Percentiles rank a stretch among this genome's conserved stretches.
Conservation (phyloP, 2,329 filamentous ascomycete species). For the Fonsecaea pugnacius region DNA sequence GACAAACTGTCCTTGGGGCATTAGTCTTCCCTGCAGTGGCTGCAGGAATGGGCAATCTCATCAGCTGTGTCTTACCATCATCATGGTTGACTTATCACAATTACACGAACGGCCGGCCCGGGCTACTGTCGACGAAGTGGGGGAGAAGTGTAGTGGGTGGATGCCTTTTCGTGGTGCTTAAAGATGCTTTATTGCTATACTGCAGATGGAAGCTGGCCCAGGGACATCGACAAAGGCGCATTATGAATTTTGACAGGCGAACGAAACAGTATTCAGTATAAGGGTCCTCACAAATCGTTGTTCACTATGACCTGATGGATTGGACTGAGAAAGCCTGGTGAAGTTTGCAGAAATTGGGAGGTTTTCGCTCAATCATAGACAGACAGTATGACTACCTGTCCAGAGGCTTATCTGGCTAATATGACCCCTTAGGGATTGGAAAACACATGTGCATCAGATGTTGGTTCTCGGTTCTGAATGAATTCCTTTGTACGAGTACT, state of each 20-base stretch:
- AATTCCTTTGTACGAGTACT: too few species aligned
- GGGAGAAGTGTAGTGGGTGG: constrained; percentile 87
- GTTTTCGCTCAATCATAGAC: constrained; percentile 21
- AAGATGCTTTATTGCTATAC: constrained; percentile 68
- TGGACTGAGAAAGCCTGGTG: background rate
- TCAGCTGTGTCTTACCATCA: constrained; percentile 70
- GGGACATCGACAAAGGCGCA: constrained; percentile 51
- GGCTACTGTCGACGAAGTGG: constrained; percentile 82
- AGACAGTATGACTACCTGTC: constrained; percentile 6
- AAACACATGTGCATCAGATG: background rate
- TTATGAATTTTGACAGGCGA: constrained; percentile 52
- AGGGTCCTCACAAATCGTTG: background rate
- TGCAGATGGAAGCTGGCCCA: constrained; percentile 56
- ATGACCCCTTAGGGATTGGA: background rate
- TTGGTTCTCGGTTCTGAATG: background rate
- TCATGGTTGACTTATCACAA: constrained; percentile 62
- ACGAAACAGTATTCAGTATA: constrained; percentile 43
- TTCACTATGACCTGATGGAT: background rate
- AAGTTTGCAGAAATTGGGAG: constrained; percentile 1
- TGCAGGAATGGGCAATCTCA: constrained; percentile 73
- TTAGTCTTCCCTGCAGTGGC: constrained; percentile 83
- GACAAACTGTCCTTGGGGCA: constrained; percentile 67
- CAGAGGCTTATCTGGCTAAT: background rate
- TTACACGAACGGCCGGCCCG: constrained; percentile 55
- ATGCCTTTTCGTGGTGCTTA: constrained; percentile 83